A percentile compares a stretch with the other conserved stretches of the same genome.
phyloP scores from a whole-genome alignment of 768 basidiomycete species.

The Lactifluus pinguis region DNA sequence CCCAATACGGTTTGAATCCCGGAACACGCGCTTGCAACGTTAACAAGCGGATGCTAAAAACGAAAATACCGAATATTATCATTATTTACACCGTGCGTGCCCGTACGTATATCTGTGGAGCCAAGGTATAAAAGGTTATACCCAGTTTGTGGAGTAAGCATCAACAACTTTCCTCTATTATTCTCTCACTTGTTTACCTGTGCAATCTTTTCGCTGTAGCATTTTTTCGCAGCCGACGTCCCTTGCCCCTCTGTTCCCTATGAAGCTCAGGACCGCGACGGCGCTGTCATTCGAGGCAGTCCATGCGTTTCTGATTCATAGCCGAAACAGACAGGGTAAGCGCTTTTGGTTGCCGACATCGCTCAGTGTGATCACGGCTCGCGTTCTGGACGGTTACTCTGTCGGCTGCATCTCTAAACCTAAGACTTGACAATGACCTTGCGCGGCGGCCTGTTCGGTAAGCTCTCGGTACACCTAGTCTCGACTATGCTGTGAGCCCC shows the following conservation, averaged over 20 bases:
- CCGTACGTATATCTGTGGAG: not conserved
- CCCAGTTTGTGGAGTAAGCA: not conserved
- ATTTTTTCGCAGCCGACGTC: not conserved
- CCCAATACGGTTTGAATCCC: slow-evolving; percentile 1
- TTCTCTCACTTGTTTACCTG: not conserved
- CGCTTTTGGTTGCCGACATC: slow-evolving; percentile 2
- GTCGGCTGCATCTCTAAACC: not conserved
- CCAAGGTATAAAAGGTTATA: slow-evolving; percentile 12
- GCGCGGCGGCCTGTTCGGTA: not conserved
- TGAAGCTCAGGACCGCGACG: slow-evolving; percentile 13
- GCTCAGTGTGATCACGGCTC: not conserved
- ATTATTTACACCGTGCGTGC: not conserved
- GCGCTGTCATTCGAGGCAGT: not conserved
- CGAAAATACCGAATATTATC: slow-evolving; percentile 2
- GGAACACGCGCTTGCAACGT: not conserved
- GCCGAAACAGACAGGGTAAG: slow-evolving; percentile 16
- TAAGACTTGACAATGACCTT: not conserved
- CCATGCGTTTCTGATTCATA: slow-evolving; percentile 15
- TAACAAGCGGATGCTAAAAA: slow-evolving; percentile 6
- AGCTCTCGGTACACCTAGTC: no score
- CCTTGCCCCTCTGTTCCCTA: slow-evolving; percentile 9
- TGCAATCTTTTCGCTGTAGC: not conserved
- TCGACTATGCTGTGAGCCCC: not conserved
- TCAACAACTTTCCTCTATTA: not conserved
- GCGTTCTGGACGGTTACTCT: not conserved